These are phyloP conservation scores for Gossypium stocksii DNA, from an alignment of 345 rosid genomes.

Conservation along the genomic window DNA sequence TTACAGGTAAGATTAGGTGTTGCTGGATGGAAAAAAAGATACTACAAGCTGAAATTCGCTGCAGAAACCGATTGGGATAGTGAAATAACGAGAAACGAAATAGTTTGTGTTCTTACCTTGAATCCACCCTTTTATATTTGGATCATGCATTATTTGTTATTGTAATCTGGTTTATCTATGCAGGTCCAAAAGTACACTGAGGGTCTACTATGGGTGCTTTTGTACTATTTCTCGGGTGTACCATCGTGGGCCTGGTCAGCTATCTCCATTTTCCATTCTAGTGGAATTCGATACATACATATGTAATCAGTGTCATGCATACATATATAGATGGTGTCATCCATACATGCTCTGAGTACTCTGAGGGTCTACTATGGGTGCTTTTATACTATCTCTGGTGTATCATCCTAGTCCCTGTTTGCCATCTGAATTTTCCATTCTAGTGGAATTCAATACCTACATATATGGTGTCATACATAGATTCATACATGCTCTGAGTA, in stretches of 20 bases:
- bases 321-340: no score
- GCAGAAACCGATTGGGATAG: not conserved
- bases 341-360: not conserved
- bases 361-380: not conserved
- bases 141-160: not conserved
- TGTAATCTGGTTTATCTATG: not conserved
- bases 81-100: slow-evolving; percentile 14
- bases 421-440: not conserved
- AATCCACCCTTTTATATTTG: not conserved
- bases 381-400: not conserved
- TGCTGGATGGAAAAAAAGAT: slow-evolving; percentile 24
- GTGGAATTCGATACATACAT: no score
- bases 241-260: slow-evolving; percentile 31
- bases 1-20: slow-evolving; percentile 20
- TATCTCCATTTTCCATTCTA: no score
- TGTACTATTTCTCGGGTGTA: slow-evolving; percentile 25
- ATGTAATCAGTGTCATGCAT: no score
- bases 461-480: not conserved
- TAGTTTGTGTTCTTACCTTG: not conserved
- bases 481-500: no score
- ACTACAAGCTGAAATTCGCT: slow-evolving; percentile 23
- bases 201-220: slow-evolving; percentile 28
- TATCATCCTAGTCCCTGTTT: no score
- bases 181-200: slow-evolving; percentile 25
- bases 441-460: not conserved